phyloP scores from a whole-genome alignment of 129 eudicot genomes.

The Kitagawia praeruptora region DNA sequence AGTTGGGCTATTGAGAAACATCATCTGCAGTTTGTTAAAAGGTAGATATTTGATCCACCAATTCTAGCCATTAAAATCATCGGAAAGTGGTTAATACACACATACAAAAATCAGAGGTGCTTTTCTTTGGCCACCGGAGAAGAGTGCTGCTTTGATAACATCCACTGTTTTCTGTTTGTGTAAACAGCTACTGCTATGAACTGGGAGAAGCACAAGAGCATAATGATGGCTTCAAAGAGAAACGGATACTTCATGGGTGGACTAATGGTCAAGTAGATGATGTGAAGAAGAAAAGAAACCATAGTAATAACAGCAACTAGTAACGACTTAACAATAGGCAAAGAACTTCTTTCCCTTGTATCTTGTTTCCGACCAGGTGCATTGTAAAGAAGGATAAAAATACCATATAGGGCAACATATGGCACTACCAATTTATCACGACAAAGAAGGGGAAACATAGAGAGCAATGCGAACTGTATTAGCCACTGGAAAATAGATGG shows the following conservation, averaged over 20 bases:
- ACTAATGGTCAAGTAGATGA: constrained; percentile 44
- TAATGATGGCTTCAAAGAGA: constrained; percentile 84
- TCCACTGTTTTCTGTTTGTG: constrained; percentile 68
- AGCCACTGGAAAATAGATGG: constrained; percentile 67
- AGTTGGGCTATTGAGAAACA: not conserved
- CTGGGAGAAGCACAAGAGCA: constrained; percentile 81
- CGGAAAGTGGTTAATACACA: not conserved
- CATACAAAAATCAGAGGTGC: constrained; percentile 24
- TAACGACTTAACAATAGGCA: constrained; percentile 18
- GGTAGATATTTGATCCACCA: not conserved
- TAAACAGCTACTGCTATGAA: constrained; percentile 56
- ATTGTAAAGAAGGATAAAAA: constrained; percentile 54
- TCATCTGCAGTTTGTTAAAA: not conserved
- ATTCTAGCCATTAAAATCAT: not conserved
- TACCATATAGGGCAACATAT: constrained; percentile 55
- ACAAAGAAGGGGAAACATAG: constrained; percentile 81
- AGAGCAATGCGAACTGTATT: constrained; percentile 56
- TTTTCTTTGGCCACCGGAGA: constrained; percentile 23
- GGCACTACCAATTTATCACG: constrained; percentile 73
- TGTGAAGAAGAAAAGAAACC: constrained; percentile 52
- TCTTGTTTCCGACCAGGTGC: constrained; percentile 45
- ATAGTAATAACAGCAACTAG: constrained; percentile 22
- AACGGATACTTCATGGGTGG: constrained; percentile 81
- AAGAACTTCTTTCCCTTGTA: constrained; percentile 19
- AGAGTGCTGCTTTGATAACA: constrained; percentile 25